A percentile compares a stretch with the other conserved stretches of the same genome.
phyloP scores from a whole-genome alignment of 805 yeast genomes.

The Lipomyces mesembrius region DNA sequence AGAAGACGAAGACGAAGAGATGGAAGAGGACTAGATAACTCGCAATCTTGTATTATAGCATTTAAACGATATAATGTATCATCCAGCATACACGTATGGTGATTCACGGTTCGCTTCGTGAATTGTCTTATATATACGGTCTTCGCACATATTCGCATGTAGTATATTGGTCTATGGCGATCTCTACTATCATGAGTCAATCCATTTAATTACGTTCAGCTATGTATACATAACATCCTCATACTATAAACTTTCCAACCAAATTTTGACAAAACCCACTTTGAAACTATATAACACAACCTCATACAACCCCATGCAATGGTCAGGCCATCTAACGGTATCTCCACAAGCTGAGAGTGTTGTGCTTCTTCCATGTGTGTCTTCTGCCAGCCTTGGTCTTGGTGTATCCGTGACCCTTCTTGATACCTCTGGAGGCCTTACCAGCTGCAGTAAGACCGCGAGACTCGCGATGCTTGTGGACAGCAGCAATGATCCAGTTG shows the following conservation, averaged over 20 bases:
- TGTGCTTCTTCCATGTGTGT: constrained; percentile 98
- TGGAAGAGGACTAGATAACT: constrained; percentile 31
- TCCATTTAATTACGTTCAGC: background rate
- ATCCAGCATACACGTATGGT: background rate
- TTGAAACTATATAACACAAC: background rate
- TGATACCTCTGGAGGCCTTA: constrained; percentile 99
- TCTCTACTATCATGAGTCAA: background rate
- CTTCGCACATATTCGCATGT: background rate
- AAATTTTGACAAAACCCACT: constrained; percentile 4
- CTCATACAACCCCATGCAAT: background rate
- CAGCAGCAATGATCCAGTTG: constrained; percentile 99
- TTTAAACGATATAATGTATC: background rate
- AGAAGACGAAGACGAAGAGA: constrained; percentile 70
- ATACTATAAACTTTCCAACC: background rate
- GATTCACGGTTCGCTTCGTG: too few relatives aligned
- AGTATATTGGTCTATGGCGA: too few relatives aligned
- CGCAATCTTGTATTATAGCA: constrained; percentile 13
- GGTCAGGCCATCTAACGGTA: constrained; percentile 75
- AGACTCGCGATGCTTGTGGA: constrained; percentile 99
- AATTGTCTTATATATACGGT: too few relatives aligned
- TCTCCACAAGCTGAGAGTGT: constrained; percentile 99
- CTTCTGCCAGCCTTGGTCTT: constrained; percentile 94
- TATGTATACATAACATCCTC: constrained; percentile 11
- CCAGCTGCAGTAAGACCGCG: constrained; percentile 99
- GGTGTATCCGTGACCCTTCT: constrained; percentile 99